Percentiles rank a stretch among this genome's conserved stretches.
phyloP scores from a whole-genome alignment of 352 stramenopile genomes.

The Globisporangium abappressorium region DNA sequence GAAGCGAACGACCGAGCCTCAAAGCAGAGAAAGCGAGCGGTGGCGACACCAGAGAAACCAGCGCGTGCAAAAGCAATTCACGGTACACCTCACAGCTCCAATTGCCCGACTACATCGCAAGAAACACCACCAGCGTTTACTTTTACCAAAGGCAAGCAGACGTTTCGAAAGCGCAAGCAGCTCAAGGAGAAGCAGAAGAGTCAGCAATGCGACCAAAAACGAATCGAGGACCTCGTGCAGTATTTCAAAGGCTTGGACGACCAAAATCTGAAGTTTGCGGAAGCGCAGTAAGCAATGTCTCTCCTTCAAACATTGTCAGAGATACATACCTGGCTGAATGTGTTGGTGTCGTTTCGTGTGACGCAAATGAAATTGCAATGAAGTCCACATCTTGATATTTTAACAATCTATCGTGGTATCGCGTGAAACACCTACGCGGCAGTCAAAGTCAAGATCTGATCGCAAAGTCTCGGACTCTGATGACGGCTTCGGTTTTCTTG shows the following conservation, averaged over 20 bases:
- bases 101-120: constrained; percentile 15
- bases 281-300: constrained; percentile 3
- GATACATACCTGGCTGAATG: neutral
- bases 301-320: neutral
- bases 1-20: neutral
- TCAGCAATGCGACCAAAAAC: constrained; percentile 44
- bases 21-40: constrained; percentile 5
- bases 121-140: constrained; percentile 55
- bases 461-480: constrained; percentile 68
- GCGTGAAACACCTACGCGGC: constrained; percentile 16
- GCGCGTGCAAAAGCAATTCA: neutral
- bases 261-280: constrained; percentile 47
- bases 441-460: constrained; percentile 55
- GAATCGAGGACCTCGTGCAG: constrained; percentile 49
- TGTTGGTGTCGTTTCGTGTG: neutral
- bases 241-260: constrained; percentile 66
- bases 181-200: constrained; percentile 24
- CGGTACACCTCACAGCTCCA: constrained; percentile 11
- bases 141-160: constrained; percentile 43
- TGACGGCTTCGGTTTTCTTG: constrained; percentile 70
- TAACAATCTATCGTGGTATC: constrained; percentile 9
- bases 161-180: constrained; percentile 41
- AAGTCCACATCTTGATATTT: neutral
- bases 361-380: neutral
- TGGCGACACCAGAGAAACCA: neutral